phyloP scores from a whole-genome alignment of 108 stramenopile genomes.

The Cyclotella baltica region DNA sequence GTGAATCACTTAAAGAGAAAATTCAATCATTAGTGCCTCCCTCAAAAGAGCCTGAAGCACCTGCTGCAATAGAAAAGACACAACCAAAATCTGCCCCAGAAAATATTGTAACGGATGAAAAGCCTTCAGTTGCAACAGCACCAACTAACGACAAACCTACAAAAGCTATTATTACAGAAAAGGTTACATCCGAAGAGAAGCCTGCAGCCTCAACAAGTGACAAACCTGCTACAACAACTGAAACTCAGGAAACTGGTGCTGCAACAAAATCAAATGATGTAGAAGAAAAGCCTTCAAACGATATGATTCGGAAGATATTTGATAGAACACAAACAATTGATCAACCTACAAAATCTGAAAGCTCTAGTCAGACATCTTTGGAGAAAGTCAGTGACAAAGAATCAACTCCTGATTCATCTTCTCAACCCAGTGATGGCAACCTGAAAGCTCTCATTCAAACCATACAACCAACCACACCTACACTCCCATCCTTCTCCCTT shows the following conservation, averaged over 20 bases:
- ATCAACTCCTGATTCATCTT: not conserved
- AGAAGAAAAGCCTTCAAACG: not conserved
- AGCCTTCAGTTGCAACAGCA: not conserved
- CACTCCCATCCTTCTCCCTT: not conserved
- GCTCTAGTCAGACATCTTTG: not conserved
- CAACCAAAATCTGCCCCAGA: not conserved
- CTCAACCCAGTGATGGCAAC: not conserved
- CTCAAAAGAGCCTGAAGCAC: not conserved
- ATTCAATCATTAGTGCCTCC: too few relatives aligned
- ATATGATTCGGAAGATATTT: not conserved
- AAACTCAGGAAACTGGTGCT: slow-evolving; percentile 2
- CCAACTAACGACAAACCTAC: too few relatives aligned
- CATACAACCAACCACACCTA: slow-evolving; percentile 6
- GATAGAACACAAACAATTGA: not conserved
- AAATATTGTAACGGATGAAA: too few relatives aligned
- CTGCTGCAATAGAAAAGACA: not conserved
- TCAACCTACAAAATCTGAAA: not conserved
- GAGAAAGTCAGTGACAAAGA: not conserved
- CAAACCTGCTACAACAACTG: not conserved
- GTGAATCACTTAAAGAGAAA: too few relatives aligned
- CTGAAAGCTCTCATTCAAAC: slow-evolving; percentile 15
- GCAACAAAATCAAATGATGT: not conserved
- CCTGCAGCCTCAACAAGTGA: not conserved
- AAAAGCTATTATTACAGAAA: too few relatives aligned
- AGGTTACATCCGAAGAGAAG: too few relatives aligned